Evolutionary conservation across 2,329 filamentous ascomycete species (phyloP).

Genomic region (Dothideomycetidae sp.): DNA sequence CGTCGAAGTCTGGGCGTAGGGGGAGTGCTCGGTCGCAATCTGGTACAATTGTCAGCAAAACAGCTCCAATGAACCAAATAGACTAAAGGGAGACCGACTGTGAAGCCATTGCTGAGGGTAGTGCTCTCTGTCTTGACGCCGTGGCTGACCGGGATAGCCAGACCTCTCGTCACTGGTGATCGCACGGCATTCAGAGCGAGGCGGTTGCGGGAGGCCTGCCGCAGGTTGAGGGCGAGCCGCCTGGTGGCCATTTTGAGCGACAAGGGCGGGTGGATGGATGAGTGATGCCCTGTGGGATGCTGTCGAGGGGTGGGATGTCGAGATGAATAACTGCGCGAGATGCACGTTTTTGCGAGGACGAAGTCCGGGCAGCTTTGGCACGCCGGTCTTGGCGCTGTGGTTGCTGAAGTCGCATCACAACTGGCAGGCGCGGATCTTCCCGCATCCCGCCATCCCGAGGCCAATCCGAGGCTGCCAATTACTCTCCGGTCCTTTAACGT

Average conservation of each 20-base stretch:
- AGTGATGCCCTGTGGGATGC: slow-evolving; percentile 2
- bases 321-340: too few relatives aligned
- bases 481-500: slow-evolving; percentile 1
- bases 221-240: slow-evolving; percentile 90
- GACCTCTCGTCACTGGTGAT: slow-evolving; percentile 65
- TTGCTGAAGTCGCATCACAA: too few relatives aligned
- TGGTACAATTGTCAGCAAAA: slow-evolving; percentile 28
- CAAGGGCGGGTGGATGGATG: slow-evolving; percentile 27
- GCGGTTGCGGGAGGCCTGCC: slow-evolving; percentile 78
- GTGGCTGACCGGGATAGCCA: slow-evolving; percentile 66
- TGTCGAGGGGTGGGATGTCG: background rate
- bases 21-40: slow-evolving; percentile 97
- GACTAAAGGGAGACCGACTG: slow-evolving; percentile 42
- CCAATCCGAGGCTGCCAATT: slow-evolving; percentile 9
- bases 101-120: slow-evolving; percentile 93
- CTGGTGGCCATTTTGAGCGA: slow-evolving; percentile 68
- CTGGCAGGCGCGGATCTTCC: slow-evolving; percentile 1
- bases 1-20: slow-evolving; percentile 94
- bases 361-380: slow-evolving; percentile 1
- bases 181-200: slow-evolving; percentile 61
- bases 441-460: slow-evolving; percentile 4
- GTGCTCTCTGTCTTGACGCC: slow-evolving; percentile 86
- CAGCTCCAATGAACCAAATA: slow-evolving; percentile 11
- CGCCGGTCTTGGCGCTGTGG: slow-evolving; percentile 4
- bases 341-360: slow-evolving; percentile 4